phyloP scores from a whole-genome alignment of 1,284 basidiomycete species.

The Entoloma clypeatum region DNA sequence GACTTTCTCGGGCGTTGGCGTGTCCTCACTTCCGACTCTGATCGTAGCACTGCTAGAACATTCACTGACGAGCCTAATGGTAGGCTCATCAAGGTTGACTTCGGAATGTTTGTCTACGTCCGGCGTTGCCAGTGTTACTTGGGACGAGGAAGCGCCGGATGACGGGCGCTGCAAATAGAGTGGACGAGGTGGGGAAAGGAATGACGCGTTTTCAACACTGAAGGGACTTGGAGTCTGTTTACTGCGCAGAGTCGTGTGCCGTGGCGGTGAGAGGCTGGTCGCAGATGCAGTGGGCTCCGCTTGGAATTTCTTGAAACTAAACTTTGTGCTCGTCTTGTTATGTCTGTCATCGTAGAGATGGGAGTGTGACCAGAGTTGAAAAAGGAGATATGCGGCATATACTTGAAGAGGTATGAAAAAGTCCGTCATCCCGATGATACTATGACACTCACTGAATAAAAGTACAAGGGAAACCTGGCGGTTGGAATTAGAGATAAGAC shows the following conservation, averaged over 20 bases:
- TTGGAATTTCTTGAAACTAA: slow-evolving; percentile 35
- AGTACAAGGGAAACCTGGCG: slow-evolving; percentile 64
- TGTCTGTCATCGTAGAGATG: slow-evolving; percentile 68
- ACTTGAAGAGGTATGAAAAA: slow-evolving; percentile 35
- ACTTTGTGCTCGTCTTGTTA: slow-evolving; percentile 39
- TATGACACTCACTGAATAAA: slow-evolving; percentile 51
- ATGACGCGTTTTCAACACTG: neutral
- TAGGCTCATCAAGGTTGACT: slow-evolving; percentile 10
- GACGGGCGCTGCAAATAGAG: slow-evolving; percentile 18
- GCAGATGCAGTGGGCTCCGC: slow-evolving; percentile 20
- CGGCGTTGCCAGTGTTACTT: slow-evolving; percentile 8
- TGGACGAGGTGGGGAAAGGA: slow-evolving; percentile 14
- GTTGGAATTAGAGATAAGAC: neutral
- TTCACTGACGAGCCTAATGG: slow-evolving; percentile 14
- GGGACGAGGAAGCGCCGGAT: slow-evolving; percentile 11
- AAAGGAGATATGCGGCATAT: slow-evolving; percentile 74
- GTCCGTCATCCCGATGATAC: neutral
- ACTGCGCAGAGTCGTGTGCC: neutral
- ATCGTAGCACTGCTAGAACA: slow-evolving; percentile 6
- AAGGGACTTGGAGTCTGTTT: slow-evolving; percentile 1
- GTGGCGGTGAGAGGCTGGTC: slow-evolving; percentile 2
- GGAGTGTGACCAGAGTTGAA: slow-evolving; percentile 86
- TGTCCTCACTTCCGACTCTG: slow-evolving; percentile 7
- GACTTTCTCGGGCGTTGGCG: slow-evolving; percentile 4
- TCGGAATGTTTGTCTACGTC: slow-evolving; percentile 2